Evolutionary conservation across 2,329 filamentous ascomycete genomes (phyloP), one percentile per base, ranked within the genome.

Genomic region (Penicillium sp.): DNA sequence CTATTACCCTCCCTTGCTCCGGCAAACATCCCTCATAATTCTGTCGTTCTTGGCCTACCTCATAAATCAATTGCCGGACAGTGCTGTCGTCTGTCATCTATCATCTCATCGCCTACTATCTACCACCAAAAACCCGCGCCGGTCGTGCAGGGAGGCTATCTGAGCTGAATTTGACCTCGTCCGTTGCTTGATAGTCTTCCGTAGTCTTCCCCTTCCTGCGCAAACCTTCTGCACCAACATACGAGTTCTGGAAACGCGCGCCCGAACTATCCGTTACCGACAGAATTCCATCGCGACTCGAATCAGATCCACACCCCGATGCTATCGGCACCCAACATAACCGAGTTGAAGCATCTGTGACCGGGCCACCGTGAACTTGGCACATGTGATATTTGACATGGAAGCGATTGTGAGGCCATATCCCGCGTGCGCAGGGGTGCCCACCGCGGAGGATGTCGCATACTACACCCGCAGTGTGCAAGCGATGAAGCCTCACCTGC

Each of bases 121-220:
- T 30, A 37, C 29, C 30, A 56, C 27, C 47, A 43, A 33, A 33
- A 46, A 53, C 25, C 52, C 45, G 50, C 58, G 57, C 57, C 54
- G 58, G 53, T 53, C 55, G 57, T 58, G 50, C 50, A 55, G 54
- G 52, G 46, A 48, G 52, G 53, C 45, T 47, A 44, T 40, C 36
- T 43, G 51, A 43, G 34, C 34, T 13, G 22, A 42, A 25, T 41
- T 27, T 35, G 8, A 30, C 18, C 40, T 41, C 31, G 40, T 38
- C 31, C 45, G 39, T 37, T 33, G 2, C 22, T 18, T 33, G 27
- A 33, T 38, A 41, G 33, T 38, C 38, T 16, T n/a, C n/a, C n/a
- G n/a, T n/a, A n/a, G n/a, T n/a, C n/a, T n/a, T 25, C 25, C 41
- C n/a, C 8, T 16, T 7, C 10, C 35, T 22, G 16, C 33, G n/a